Evolutionary conservation across 352 stramenopile genomes (phyloP).

Genomic region (Blastocystis sp.): DNA sequence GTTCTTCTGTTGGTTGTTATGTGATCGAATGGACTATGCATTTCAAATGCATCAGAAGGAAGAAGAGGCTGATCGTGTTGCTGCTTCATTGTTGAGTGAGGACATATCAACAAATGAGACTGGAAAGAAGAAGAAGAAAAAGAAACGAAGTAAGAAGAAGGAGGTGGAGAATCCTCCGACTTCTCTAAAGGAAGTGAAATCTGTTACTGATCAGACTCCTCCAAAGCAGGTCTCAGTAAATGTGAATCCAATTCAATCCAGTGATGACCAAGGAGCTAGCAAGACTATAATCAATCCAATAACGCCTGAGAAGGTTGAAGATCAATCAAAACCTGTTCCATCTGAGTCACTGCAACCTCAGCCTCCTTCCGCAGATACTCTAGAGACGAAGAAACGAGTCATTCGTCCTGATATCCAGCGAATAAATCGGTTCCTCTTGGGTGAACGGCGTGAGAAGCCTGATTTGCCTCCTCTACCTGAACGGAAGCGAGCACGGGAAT

Average conservation of each 20-base stretch:
- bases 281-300: no score
- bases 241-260: not conserved
- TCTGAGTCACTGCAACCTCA: no score
- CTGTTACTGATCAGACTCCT: not conserved
- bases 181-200: no score
- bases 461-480: not conserved
- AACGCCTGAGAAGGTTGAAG: no score
- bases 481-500: not conserved
- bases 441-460: not conserved
- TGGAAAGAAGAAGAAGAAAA: conserved; percentile 16
- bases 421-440: conserved; percentile 30
- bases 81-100: conserved; percentile 32
- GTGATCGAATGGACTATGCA: conserved; percentile 10
- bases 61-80: conserved; percentile 28
- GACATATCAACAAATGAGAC: not conserved
- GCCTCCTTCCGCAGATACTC: no score
- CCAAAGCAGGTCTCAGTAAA: not conserved
- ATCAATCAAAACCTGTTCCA: no score
- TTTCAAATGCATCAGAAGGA: conserved; percentile 42
- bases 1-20: conserved; percentile 51
- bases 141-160: not conserved
- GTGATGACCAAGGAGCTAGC: not conserved
- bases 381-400: no score
- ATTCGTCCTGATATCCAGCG: not conserved
- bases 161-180: not conserved